Percentiles rank a stretch among this genome's conserved stretches.
Evolutionary conservation across 176 grass and related monocot genomes (phyloP).

Genomic region (Oryza brachyantha): DNA sequence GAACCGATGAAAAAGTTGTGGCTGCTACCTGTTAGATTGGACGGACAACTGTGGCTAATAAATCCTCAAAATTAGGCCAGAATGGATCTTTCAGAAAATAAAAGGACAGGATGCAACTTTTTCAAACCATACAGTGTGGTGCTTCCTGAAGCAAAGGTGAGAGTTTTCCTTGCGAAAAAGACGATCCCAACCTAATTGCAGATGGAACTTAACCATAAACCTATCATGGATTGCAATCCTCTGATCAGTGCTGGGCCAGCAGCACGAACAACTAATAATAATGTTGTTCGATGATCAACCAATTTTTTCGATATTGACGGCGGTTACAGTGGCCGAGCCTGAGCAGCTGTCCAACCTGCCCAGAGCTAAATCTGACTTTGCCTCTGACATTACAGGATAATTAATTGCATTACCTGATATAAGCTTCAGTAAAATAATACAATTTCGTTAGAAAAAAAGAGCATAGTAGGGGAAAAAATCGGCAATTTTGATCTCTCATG

Average conservation of each 20-base stretch:
- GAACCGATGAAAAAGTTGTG: neutral
- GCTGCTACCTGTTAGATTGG: too few species aligned
- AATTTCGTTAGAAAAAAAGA: neutral
- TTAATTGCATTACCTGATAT: neutral
- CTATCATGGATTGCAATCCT: neutral
- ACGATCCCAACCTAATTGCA: neutral
- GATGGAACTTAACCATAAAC: neutral
- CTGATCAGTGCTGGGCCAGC: too few species aligned
- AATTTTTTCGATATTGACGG: too few species aligned
- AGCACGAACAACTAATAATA: too few species aligned
- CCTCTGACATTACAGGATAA: neutral
- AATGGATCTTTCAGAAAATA: neutral
- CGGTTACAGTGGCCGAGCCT: too few species aligned
- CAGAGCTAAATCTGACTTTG: too few species aligned
- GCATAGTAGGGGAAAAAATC: neutral
- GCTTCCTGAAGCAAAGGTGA: neutral
- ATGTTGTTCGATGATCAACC: too few species aligned
- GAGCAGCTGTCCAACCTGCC: too few species aligned
- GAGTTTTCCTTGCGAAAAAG: neutral
- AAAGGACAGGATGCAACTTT: neutral
- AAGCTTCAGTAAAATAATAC: neutral
- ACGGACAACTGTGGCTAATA: conserved; percentile 19
- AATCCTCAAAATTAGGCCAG: neutral
- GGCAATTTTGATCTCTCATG: neutral
- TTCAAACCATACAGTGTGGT: neutral